A percentile compares a stretch with the other conserved stretches of the same genome.
phyloP scores from a whole-genome alignment of 2,329 filamentous ascomycete species.

The Phyllosticta capitalensis region DNA sequence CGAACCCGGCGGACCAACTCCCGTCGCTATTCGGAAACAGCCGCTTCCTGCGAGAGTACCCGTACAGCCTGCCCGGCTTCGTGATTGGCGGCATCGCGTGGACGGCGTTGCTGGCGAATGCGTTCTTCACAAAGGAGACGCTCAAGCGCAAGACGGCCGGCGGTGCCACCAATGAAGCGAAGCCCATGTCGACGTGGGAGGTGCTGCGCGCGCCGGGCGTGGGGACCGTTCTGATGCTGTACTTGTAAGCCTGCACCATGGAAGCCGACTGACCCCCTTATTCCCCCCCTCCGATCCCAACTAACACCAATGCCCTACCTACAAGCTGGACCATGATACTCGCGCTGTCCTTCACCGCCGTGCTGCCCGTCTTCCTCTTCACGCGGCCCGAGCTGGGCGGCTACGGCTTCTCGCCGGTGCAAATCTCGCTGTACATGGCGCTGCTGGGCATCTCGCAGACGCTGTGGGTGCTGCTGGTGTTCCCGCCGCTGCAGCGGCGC shows the following conservation, averaged over 20 bases:
- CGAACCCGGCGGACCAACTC: neutral
- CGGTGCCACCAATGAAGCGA: too few species aligned
- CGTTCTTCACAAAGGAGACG: constrained; percentile 53
- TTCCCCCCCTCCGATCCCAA: constrained; percentile 26
- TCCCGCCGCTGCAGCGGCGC: constrained; percentile 57
- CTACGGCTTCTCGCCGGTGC: constrained; percentile 49
- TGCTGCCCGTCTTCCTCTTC: constrained; percentile 60
- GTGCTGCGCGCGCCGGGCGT: constrained; percentile 58
- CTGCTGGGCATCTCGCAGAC: constrained; percentile 57
- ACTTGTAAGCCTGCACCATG: constrained; percentile 34
- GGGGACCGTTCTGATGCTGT: constrained; percentile 5
- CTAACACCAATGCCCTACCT: constrained; percentile 33
- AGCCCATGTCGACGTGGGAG: constrained; percentile 39
- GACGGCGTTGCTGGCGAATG: constrained; percentile 42
- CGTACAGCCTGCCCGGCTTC: constrained; percentile 58
- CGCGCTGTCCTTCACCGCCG: constrained; percentile 61
- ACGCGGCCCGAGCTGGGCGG: constrained; percentile 55
- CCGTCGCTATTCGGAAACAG: constrained; percentile 41
- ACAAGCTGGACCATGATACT: constrained; percentile 60
- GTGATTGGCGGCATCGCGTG: constrained; percentile 46
- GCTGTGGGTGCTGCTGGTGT: constrained; percentile 59
- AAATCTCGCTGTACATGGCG: constrained; percentile 59
- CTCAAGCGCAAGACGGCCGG: neutral
- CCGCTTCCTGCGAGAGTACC: constrained; percentile 53
- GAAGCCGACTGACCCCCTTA: neutral